These are phyloP conservation scores for Magnusiomyces paraingens DNA, from an alignment of 1,139 yeast species.

Conservation along the genomic window DNA sequence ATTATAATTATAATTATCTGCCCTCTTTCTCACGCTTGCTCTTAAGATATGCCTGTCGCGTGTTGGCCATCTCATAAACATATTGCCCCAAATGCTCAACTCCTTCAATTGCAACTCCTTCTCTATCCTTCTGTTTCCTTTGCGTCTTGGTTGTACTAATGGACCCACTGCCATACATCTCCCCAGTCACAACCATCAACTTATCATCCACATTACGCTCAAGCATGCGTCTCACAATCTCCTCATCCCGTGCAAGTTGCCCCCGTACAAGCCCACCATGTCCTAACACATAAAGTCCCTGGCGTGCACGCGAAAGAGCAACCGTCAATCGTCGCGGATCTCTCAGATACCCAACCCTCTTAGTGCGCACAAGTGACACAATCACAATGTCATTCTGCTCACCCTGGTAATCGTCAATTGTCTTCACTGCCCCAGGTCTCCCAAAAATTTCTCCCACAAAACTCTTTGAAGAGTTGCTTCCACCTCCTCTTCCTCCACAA, in stretches of 20 bases:
- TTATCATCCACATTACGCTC: slow-evolving; percentile 17
- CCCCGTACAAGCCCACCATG: slow-evolving; percentile 20
- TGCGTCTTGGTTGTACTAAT: neutral
- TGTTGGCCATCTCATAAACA: slow-evolving; percentile 34
- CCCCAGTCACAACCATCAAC: slow-evolving; percentile 32
- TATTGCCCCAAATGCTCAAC: slow-evolving; percentile 36
- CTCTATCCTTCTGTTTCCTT: slow-evolving; percentile 11
- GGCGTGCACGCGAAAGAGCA: slow-evolving; percentile 32
- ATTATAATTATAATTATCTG: too few relatives aligned
- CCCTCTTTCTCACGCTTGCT: too few relatives aligned
- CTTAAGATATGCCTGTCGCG: slow-evolving; percentile 13
- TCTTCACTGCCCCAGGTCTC: slow-evolving; percentile 25
- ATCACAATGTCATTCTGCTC: slow-evolving; percentile 31
- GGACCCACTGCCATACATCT: slow-evolving; percentile 25
- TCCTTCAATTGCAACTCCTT: slow-evolving; percentile 29
- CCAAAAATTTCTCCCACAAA: slow-evolving; percentile 27
- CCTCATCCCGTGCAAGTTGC: slow-evolving; percentile 17
- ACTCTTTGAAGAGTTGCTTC: slow-evolving; percentile 11
- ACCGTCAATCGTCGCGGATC: slow-evolving; percentile 26
- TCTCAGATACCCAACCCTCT: slow-evolving; percentile 23
- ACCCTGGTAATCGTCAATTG: slow-evolving; percentile 30
- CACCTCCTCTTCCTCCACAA: neutral
- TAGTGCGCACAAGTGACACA: slow-evolving; percentile 29
- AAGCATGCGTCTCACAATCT: slow-evolving; percentile 16
- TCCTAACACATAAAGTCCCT: slow-evolving; percentile 36